phyloP scores from a whole-genome alignment of 805 yeast genomes.

The Ogataea thermomethanolica region DNA sequence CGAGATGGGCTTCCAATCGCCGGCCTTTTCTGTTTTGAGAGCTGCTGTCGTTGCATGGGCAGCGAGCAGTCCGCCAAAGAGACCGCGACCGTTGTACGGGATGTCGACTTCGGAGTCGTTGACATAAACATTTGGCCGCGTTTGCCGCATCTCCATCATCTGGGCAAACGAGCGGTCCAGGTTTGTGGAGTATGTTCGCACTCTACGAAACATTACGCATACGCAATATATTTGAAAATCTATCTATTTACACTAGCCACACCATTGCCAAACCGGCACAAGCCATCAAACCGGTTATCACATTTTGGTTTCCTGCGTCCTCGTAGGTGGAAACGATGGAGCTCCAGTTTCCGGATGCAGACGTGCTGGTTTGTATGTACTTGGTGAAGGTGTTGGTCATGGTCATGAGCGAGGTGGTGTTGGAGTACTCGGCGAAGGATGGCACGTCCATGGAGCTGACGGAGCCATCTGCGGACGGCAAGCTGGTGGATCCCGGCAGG shows the following conservation, averaged over 20 bases:
- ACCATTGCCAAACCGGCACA: constrained; percentile 3
- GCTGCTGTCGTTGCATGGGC: constrained; percentile 66
- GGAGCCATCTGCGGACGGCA: constrained; percentile 1
- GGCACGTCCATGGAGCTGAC: neutral
- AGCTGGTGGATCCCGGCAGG: constrained; percentile 8
- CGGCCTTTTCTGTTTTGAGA: constrained; percentile 44
- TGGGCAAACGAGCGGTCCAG: constrained; percentile 15
- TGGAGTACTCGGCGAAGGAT: neutral
- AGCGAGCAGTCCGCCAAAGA: constrained; percentile 67
- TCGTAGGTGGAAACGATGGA: constrained; percentile 26
- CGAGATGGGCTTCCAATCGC: constrained; percentile 50
- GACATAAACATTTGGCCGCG: constrained; percentile 22
- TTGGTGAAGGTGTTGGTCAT: constrained; percentile 1
- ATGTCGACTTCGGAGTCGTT: constrained; percentile 31
- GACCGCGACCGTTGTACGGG: constrained; percentile 57
- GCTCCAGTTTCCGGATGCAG: constrained; percentile 3
- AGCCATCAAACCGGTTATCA: constrained; percentile 1
- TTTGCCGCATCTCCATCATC: constrained; percentile 22
- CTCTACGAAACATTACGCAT: neutral
- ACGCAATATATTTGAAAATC: constrained; percentile 1
- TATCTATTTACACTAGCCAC: constrained; percentile 9
- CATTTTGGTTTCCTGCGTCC: constrained; percentile 18
- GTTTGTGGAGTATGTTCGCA: neutral
- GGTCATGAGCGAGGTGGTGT: constrained; percentile 5
- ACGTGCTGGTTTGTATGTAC: constrained; percentile 7